Conservation (phyloP, 1,284 basidiomycete species). For the Mrakiaceae sp. region DNA sequence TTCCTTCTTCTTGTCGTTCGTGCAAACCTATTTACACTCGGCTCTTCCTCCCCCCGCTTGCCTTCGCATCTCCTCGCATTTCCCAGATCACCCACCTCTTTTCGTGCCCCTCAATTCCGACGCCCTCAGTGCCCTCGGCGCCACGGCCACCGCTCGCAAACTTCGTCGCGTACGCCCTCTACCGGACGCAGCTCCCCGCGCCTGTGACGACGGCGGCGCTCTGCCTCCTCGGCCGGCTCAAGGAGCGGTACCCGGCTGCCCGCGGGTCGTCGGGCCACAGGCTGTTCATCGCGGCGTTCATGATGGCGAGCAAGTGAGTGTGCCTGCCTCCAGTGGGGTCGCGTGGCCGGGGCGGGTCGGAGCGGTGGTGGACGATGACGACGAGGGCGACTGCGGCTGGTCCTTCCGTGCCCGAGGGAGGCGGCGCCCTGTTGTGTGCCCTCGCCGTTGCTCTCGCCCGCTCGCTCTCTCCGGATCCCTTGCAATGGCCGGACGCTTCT, state of each 20-base stretch:
- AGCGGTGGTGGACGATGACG: background rate
- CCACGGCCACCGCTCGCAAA: slow-evolving; percentile 51
- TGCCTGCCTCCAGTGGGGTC: background rate
- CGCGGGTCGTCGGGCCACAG: slow-evolving; percentile 14
- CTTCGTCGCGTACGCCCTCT: slow-evolving; percentile 80
- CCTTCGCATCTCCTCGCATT: slow-evolving; percentile 25
- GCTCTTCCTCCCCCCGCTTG: background rate
- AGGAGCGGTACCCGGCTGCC: slow-evolving; percentile 12
- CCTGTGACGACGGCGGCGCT: slow-evolving; percentile 63
- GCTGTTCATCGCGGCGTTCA: slow-evolving; percentile 72
- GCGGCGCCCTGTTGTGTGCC: background rate
- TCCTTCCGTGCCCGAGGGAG: too few species aligned
- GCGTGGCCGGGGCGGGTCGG: background rate
- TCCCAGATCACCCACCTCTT: slow-evolving; percentile 32
- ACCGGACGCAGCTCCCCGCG: slow-evolving; percentile 69
- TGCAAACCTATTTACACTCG: slow-evolving; percentile 36
- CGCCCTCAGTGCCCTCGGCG: background rate
- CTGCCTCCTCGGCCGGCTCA: slow-evolving; percentile 12
- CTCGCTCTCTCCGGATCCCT: background rate
- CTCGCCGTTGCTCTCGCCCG: background rate
- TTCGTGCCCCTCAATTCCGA: slow-evolving; percentile 20
- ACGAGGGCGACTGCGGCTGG: too few species aligned
- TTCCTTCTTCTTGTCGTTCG: slow-evolving; percentile 22
- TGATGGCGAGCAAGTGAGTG: slow-evolving; percentile 49
- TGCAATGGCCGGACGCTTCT: background rate